Conservation (phyloP, 1,139 yeast genomes). For the Lodderomyces beijingensis region DNA sequence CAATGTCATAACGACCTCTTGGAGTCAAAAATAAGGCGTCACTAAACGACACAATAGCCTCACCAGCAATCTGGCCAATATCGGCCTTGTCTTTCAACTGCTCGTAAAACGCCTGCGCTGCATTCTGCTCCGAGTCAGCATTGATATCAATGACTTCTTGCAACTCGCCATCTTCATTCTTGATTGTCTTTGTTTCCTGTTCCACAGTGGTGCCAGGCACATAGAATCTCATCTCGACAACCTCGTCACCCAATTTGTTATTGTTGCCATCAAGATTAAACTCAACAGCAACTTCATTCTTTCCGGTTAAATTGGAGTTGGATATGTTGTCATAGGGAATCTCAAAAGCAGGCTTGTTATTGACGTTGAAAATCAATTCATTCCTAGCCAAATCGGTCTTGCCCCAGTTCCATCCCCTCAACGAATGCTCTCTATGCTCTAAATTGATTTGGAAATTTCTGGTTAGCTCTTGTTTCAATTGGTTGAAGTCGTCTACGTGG, state of each 20-base stretch:
- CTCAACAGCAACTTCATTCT: constrained; percentile 90
- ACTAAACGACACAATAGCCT: constrained; percentile 91
- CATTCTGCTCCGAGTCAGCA: constrained; percentile 56
- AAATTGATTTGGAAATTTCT: constrained; percentile 67
- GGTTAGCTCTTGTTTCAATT: constrained; percentile 79
- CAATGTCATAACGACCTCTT: constrained; percentile 96
- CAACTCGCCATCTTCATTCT: constrained; percentile 35
- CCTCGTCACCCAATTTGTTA: constrained; percentile 80
- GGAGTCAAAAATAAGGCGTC: constrained; percentile 94
- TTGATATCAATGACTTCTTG: constrained; percentile 39
- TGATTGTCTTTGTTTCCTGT: constrained; percentile 37
- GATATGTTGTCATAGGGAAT: constrained; percentile 76
- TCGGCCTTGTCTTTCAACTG: constrained; percentile 93
- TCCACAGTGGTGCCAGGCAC: constrained; percentile 76
- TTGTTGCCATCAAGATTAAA: constrained; percentile 55
- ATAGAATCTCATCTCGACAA: constrained; percentile 90
- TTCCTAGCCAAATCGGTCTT: constrained; percentile 86
- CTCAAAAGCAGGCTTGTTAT: constrained; percentile 88
- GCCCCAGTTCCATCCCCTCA: constrained; percentile 99
- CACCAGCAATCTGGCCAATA: constrained; percentile 93
- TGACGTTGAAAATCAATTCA: constrained; percentile 81
- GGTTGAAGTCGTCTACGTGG: constrained; percentile 73
- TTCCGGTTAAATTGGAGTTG: constrained; percentile 89
- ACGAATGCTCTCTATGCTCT: constrained; percentile 84
- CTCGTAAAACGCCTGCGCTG: constrained; percentile 85